phyloP scores from a whole-genome alignment of 2,329 filamentous ascomycete species.

The Tolypocladium paradoxum region DNA sequence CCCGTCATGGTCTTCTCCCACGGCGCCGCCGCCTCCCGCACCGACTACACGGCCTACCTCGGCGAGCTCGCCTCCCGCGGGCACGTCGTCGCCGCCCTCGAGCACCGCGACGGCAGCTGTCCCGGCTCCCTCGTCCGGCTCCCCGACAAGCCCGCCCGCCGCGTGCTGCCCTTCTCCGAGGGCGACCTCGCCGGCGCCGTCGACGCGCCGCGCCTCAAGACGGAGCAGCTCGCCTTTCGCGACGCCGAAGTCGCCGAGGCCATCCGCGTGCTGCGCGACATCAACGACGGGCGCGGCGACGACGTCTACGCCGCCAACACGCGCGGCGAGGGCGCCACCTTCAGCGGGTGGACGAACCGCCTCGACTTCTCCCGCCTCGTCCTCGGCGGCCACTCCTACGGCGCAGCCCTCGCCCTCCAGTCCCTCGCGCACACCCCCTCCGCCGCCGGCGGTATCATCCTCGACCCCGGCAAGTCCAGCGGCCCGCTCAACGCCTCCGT shows the following conservation, averaged over 20 bases:
- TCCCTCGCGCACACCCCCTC: constrained; percentile 36
- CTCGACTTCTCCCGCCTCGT: constrained; percentile 44
- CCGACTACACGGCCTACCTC: constrained; percentile 40
- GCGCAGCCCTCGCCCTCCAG: constrained; percentile 52
- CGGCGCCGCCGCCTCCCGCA: constrained; percentile 37
- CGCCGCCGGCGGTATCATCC: constrained; percentile 46
- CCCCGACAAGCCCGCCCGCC: constrained; percentile 16
- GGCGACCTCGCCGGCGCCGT: constrained; percentile 23
- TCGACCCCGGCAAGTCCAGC: constrained; percentile 56
- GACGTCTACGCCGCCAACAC: constrained; percentile 29
- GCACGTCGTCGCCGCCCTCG: constrained; percentile 36
- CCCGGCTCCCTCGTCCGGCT: constrained; percentile 31
- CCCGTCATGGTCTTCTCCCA: constrained; percentile 42
- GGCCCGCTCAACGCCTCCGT: constrained; percentile 51
- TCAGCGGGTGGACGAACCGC: constrained; percentile 39
- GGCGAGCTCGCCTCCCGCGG: constrained; percentile 39
- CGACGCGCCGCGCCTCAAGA: constrained; percentile 27
- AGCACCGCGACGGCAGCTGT: constrained; percentile 41
- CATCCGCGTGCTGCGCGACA: constrained; percentile 26
- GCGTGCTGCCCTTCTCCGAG: constrained; percentile 23
- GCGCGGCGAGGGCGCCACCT: constrained; percentile 32
- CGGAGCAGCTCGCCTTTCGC: constrained; percentile 37
- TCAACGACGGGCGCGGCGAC: constrained; percentile 28
- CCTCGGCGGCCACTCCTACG: constrained; percentile 54
- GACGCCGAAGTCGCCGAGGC: constrained; percentile 38